Percentiles rank a stretch among this genome's conserved stretches.
phyloP scores from a whole-genome alignment of 768 basidiomycete species.

The Pulveroboletus sp. region DNA sequence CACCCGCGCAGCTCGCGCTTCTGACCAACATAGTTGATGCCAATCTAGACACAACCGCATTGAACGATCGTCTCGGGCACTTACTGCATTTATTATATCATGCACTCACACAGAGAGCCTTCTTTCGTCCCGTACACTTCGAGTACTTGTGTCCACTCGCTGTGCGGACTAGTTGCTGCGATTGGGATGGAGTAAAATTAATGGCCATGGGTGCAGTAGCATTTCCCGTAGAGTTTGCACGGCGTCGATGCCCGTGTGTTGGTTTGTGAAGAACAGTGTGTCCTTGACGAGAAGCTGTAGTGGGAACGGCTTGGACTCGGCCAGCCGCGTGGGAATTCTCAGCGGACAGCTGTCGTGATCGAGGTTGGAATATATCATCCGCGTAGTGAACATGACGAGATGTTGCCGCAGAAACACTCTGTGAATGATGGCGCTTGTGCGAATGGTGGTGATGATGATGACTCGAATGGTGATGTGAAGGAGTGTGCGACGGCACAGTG shows the following conservation, averaged over 20 bases:
- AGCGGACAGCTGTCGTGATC: constrained; percentile 9
- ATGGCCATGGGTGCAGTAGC: neutral
- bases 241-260: constrained; percentile 15
- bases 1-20: constrained; percentile 67
- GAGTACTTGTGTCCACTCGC: constrained; percentile 38
- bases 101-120: constrained; percentile 44
- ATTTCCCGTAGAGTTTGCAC: constrained; percentile 20
- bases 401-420: constrained; percentile 12
- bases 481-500: neutral
- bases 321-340: constrained; percentile 1
- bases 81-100: neutral
- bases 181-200: constrained; percentile 5
- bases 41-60: constrained; percentile 48
- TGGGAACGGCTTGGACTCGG: neutral
- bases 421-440: constrained; percentile 3
- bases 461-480: constrained; percentile 8
- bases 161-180: constrained; percentile 3
- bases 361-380: constrained; percentile 10
- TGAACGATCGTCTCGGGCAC: neutral
- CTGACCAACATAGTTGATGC: constrained; percentile 75
- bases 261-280: constrained; percentile 5
- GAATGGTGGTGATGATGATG: neutral
- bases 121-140: constrained; percentile 49
- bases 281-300: constrained; percentile 1
- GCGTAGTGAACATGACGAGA: constrained; percentile 28